A percentile compares a stretch with the other conserved stretches of the same genome.
Conservation (phyloP, 768 basidiomycete species). For the Calocera viscosa region DNA sequence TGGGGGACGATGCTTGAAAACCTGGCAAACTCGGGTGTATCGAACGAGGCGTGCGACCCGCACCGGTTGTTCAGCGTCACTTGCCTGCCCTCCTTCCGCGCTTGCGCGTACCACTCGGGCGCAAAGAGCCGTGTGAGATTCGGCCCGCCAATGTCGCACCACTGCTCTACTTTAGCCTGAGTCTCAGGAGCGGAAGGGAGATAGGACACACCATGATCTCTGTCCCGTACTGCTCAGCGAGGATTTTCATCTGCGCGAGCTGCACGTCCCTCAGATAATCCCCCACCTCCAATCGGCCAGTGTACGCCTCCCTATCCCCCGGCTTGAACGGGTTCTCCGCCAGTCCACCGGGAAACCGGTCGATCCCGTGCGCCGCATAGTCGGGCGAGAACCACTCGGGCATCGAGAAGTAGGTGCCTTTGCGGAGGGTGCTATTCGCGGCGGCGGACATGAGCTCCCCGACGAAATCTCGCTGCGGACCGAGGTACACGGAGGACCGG, state of each 20-base stretch:
- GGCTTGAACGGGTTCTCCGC: slow-evolving; percentile 41
- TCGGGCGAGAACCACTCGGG: slow-evolving; percentile 51
- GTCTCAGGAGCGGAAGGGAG: neutral
- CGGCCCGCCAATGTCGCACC: slow-evolving; percentile 45
- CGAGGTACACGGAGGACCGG: slow-evolving; percentile 37
- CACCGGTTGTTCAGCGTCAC: slow-evolving; percentile 40
- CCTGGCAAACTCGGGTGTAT: slow-evolving; percentile 43
- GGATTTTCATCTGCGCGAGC: slow-evolving; percentile 40
- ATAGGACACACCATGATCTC: slow-evolving; percentile 40
- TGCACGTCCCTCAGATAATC: slow-evolving; percentile 44
- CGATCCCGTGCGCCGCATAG: slow-evolving; percentile 39
- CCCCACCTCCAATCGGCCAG: slow-evolving; percentile 37
- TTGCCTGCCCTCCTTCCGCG: slow-evolving; percentile 31
- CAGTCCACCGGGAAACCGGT: slow-evolving; percentile 41
- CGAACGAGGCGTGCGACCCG: slow-evolving; percentile 40
- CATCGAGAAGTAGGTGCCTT: slow-evolving; percentile 48
- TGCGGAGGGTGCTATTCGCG: slow-evolving; percentile 39
- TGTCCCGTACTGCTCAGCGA: slow-evolving; percentile 37
- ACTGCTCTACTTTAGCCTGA: slow-evolving; percentile 24
- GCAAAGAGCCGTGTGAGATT: slow-evolving; percentile 38
- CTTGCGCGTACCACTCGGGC: slow-evolving; percentile 36
- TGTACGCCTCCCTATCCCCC: slow-evolving; percentile 41
- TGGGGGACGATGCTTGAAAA: slow-evolving; percentile 37
- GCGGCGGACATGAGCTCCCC: slow-evolving; percentile 40
- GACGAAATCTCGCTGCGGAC: slow-evolving; percentile 42